These are phyloP conservation scores for Aspergillus sp. DNA, from an alignment of 2,329 filamentous ascomycete species.

Conservation along the genomic window DNA sequence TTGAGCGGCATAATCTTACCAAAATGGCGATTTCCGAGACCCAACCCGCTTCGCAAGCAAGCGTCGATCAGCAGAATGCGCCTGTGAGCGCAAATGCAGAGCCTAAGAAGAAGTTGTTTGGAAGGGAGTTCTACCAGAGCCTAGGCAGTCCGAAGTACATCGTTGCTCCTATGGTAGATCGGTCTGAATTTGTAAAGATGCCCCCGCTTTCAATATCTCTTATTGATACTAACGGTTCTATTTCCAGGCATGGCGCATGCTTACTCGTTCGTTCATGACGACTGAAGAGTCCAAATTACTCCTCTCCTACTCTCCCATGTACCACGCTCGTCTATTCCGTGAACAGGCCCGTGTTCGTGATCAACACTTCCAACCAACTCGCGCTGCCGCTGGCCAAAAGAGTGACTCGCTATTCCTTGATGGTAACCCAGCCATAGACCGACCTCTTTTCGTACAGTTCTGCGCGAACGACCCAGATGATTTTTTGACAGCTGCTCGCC, in stretches of 20 bases:
- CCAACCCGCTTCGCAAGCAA: conserved; percentile 9
- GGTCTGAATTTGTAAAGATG: conserved; percentile 84
- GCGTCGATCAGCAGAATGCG: conserved; percentile 9
- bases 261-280: conserved; percentile 87
- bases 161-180: conserved; percentile 95
- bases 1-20: conserved; percentile 4
- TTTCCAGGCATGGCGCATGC: conserved; percentile 84
- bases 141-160: conserved; percentile 88
- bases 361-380: conserved; percentile 71
- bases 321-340: conserved; percentile 83
- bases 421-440: conserved; percentile 77
- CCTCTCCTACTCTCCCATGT: conserved; percentile 92
- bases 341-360: conserved; percentile 72
- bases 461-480: conserved; percentile 56
- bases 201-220: background rate
- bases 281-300: conserved; percentile 59
- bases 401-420: conserved; percentile 60
- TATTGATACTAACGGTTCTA: conserved; percentile 9
- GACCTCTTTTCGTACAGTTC: conserved; percentile 93
- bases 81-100: conserved; percentile 7
- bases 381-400: conserved; percentile 23
- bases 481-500: conserved; percentile 60
- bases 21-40: conserved; percentile 25
- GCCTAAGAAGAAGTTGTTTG: conserved; percentile 61
- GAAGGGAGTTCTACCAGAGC: conserved; percentile 89